Percentiles rank a stretch among this genome's conserved stretches.
Conservation (phyloP, 2,329 filamentous ascomycete species). For the Aspergillus ochraceus region DNA sequence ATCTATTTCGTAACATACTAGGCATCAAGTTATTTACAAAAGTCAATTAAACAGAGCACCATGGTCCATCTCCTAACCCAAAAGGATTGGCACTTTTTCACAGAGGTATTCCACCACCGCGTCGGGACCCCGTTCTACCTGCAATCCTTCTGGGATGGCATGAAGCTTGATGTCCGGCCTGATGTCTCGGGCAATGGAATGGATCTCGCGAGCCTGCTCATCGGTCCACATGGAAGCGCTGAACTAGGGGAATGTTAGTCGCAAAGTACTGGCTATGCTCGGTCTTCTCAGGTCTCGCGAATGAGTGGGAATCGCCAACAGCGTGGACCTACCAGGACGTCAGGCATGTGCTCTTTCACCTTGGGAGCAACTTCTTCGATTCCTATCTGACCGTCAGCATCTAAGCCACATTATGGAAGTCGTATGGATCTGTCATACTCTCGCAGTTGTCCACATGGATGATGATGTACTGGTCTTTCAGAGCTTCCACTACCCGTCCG, state of each 20-base stretch:
- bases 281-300: slow-evolving; percentile 43
- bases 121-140: slow-evolving; percentile 44
- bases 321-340: slow-evolving; percentile 50
- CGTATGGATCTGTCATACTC: slow-evolving; percentile 44
- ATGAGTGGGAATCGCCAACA: no score
- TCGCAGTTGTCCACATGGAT: slow-evolving; percentile 62
- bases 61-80: slow-evolving; percentile 23
- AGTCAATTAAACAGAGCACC: no score
- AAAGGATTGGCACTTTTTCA: slow-evolving; percentile 41
- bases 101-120: slow-evolving; percentile 44
- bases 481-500: slow-evolving; percentile 59
- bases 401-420: not conserved
- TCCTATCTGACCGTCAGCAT: slow-evolving; percentile 12
- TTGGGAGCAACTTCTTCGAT: slow-evolving; percentile 58
- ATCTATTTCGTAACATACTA: no score
- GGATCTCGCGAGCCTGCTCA: slow-evolving; percentile 40
- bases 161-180: slow-evolving; percentile 43
- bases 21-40: no score
- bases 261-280: slow-evolving; percentile 8
- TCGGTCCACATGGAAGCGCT: slow-evolving; percentile 61
- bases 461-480: slow-evolving; percentile 66
- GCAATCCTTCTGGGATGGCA: slow-evolving; percentile 43
- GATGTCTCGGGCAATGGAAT: slow-evolving; percentile 37
- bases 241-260: slow-evolving; percentile 47
- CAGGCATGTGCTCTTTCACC: slow-evolving; percentile 54